These are phyloP conservation scores for Pleurotus salmoneostramineus DNA, from an alignment of 768 basidiomycete genomes.

Conservation along the genomic window DNA sequence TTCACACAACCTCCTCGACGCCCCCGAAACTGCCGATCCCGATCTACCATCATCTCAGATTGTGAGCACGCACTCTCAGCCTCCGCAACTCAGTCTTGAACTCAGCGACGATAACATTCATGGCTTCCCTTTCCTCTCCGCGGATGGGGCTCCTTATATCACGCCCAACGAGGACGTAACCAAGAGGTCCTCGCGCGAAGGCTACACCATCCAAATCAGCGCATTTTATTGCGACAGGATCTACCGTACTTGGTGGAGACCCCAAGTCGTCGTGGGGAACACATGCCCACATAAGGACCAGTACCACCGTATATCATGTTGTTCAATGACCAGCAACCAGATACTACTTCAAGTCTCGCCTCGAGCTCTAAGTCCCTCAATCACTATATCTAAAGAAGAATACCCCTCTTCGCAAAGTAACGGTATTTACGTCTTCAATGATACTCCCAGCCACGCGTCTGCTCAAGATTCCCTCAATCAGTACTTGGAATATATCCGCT, in stretches of 20 bases:
- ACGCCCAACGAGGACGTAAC: neutral
- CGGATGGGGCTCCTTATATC: neutral
- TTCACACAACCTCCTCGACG: neutral
- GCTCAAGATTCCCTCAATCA: neutral
- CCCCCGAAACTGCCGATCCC: neutral
- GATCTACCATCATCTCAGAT: neutral
- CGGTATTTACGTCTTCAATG: neutral
- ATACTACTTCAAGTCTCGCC: constrained; percentile 8
- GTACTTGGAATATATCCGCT: neutral
- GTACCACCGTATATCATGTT: neutral
- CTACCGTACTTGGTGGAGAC: constrained; percentile 15
- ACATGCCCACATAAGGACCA: constrained; percentile 13
- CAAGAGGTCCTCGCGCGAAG: constrained; percentile 7
- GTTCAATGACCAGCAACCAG: constrained; percentile 9
- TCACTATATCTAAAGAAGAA: neutral
- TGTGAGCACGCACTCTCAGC: neutral
- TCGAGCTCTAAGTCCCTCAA: neutral
- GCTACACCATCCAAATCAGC: constrained; percentile 11
- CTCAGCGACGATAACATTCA: constrained; percentile 10
- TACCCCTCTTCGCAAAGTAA: neutral
- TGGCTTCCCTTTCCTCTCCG: constrained; percentile 11
- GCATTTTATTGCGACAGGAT: constrained; percentile 8
- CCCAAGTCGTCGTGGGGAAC: constrained; percentile 10
- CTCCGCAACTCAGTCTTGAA: constrained; percentile 4
- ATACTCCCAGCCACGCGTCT: neutral